phyloP scores from a whole-genome alignment of 2,329 filamentous ascomycete genomes.

The Pseudogymnoascus sp. region DNA sequence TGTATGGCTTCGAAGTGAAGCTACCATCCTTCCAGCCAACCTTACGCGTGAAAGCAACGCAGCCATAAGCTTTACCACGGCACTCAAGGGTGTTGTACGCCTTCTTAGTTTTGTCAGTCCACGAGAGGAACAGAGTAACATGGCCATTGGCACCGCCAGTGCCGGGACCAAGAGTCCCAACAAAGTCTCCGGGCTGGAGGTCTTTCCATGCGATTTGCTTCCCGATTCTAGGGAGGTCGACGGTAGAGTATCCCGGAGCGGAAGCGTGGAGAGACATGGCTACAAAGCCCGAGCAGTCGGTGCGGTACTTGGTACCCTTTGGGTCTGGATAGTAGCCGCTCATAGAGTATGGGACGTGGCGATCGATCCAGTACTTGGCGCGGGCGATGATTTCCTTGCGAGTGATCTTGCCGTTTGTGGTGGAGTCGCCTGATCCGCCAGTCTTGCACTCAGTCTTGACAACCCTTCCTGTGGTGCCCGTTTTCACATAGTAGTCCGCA shows the following conservation, averaged over 20 bases:
- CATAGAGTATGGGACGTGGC: not conserved
- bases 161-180: not conserved
- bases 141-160: not conserved
- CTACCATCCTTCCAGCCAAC: not conserved
- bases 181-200: constrained; percentile 1
- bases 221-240: not conserved
- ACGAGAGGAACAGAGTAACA: not conserved
- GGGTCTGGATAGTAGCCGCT: not conserved
- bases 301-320: not conserved
- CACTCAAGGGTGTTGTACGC: not conserved
- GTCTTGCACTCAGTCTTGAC: not conserved
- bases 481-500: constrained; percentile 16
- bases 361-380: not conserved
- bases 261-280: not conserved
- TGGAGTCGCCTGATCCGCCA: not conserved
- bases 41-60: not conserved
- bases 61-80: not conserved
- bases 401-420: not conserved
- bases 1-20: not conserved
- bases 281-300: not conserved
- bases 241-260: not conserved
- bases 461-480: constrained; percentile 4
- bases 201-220: not conserved
- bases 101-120: not conserved
- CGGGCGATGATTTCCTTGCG: constrained; percentile 4